Percentiles rank a stretch among this genome's conserved stretches.
Conservation (phyloP, 805 yeast genomes). For the Lachancea sp. region DNA sequence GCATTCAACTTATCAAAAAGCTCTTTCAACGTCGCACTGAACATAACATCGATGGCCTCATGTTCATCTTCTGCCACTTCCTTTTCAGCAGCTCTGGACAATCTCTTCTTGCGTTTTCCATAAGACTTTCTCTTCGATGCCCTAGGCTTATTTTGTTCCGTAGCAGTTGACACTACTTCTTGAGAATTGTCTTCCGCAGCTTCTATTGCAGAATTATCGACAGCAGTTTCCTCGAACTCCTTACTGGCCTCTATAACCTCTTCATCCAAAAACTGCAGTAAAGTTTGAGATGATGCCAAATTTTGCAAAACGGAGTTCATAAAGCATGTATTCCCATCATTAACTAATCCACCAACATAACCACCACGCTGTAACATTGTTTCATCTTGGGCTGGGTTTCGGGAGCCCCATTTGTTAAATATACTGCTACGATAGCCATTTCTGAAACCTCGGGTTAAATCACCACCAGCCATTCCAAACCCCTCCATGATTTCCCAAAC, state of each 20-base stretch:
- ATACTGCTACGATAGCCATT: slow-evolving; percentile 11
- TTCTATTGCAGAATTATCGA: slow-evolving; percentile 13
- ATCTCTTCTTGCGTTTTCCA: slow-evolving; percentile 19
- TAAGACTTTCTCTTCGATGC: slow-evolving; percentile 14
- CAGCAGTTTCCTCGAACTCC: slow-evolving; percentile 7
- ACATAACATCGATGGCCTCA: slow-evolving; percentile 31
- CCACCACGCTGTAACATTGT: slow-evolving; percentile 57
- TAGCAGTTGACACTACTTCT: slow-evolving; percentile 10
- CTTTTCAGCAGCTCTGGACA: slow-evolving; percentile 8
- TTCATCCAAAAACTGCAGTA: slow-evolving; percentile 49
- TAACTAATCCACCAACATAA: slow-evolving; percentile 74
- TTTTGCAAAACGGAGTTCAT: slow-evolving; percentile 88
- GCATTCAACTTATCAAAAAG: slow-evolving; percentile 51
- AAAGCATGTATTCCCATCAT: slow-evolving; percentile 92
- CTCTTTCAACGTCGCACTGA: slow-evolving; percentile 48
- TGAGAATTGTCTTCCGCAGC: slow-evolving; percentile 15
- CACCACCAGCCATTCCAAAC: slow-evolving; percentile 9
- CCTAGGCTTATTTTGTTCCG: slow-evolving; percentile 15
- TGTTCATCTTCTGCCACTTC: slow-evolving; percentile 13
- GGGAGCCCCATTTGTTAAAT: slow-evolving; percentile 21
- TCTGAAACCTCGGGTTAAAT: slow-evolving; percentile 10
- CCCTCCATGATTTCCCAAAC: slow-evolving; percentile 10
- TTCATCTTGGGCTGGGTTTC: slow-evolving; percentile 17
- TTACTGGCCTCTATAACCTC: slow-evolving; percentile 25
- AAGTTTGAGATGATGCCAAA: slow-evolving; percentile 63